Base-by-base conservation (phyloP, 2,329 filamentous ascomycete species). In the Teratosphaeria zuluensis region DNA sequence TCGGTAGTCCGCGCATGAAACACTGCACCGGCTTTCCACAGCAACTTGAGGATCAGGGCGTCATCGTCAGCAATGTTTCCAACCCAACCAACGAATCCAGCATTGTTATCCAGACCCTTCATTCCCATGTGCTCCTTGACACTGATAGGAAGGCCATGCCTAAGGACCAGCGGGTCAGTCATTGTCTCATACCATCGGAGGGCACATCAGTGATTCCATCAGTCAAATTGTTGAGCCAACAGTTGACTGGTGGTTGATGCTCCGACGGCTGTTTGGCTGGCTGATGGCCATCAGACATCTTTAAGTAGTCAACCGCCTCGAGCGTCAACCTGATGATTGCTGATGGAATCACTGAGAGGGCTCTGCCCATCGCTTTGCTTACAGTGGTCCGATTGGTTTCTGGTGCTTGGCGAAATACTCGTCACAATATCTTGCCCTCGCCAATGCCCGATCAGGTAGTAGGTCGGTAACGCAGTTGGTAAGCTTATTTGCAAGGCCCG, bases 71-170 rank as follows among this genome's bases (percentile, higher is more conserved):
- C 72, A 3, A 76, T 70, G 11, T 66, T 73, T 30, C 77, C 78
- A 55, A 78, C 77, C 74, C 78, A 81, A 1, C 71, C 66, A 8
- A 81, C 71, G 63, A 78, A 83, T 0, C 78, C 79, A 12, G 75
- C 77, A 60, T 80, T 80, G 19, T 76, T 66, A 59, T 79, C 76
- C 2, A 79, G 68, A 1, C 73, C 79, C 63, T 78, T 73, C 63
- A 83, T 75, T 1, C 74, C 74, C 14, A 81, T 64, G 61, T 82
- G 80, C 63, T 84, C 82, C 66, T 84, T 79, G 28, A 77, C 66
- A 56, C 70, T 74, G 60, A 76, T 80, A 0, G 82, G 82, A 1
- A 85, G 68, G 21, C 79, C 79, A 60, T 80, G 79, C 24, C 24
- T 28, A 28, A 28, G 24, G 24, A 28, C 24, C 24, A 28, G 24